Conservation (phyloP, 140 eudicot genomes). For the Ambrosia hybrid region DNA sequence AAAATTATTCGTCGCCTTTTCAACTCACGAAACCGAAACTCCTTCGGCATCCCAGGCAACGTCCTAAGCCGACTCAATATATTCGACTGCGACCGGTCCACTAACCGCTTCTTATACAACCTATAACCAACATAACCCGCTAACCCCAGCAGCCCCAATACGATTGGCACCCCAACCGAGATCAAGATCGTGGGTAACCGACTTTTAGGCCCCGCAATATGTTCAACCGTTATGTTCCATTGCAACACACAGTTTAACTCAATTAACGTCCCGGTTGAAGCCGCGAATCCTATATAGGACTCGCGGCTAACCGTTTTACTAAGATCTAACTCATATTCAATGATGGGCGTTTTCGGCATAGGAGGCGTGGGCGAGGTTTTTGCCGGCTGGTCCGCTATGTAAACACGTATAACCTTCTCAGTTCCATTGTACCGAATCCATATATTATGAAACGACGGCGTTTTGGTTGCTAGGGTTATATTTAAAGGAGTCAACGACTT, state of each 20-base stretch:
- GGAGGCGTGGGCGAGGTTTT: constrained; percentile 35
- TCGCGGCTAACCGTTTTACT: constrained; percentile 26
- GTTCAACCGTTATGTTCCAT: constrained; percentile 65
- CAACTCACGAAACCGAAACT: constrained; percentile 61
- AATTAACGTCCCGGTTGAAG: constrained; percentile 51
- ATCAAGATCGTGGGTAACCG: constrained; percentile 35
- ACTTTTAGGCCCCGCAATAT: constrained; percentile 26
- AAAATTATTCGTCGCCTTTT: constrained; percentile 80
- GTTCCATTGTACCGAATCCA: constrained; percentile 71
- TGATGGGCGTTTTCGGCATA: constrained; percentile 49
- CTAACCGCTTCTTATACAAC: constrained; percentile 23
- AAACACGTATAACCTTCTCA: constrained; percentile 46
- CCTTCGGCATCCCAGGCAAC: constrained; percentile 79
- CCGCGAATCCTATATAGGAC: constrained; percentile 80
- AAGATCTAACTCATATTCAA: constrained; percentile 45
- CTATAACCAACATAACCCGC: constrained; percentile 31
- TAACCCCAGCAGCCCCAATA: constrained; percentile 30
- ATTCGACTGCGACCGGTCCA: constrained; percentile 35
- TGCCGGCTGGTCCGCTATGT: constrained; percentile 41
- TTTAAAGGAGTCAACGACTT: constrained; percentile 24
- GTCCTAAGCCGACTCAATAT: constrained; percentile 59
- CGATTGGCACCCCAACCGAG: constrained; percentile 48
- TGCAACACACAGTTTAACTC: constrained; percentile 62
- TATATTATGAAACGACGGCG: constrained; percentile 42
- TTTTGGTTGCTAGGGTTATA: constrained; percentile 37